phyloP scores from a whole-genome alignment of 495 filamentous ascomycete species.

The Neurospora sp. region DNA sequence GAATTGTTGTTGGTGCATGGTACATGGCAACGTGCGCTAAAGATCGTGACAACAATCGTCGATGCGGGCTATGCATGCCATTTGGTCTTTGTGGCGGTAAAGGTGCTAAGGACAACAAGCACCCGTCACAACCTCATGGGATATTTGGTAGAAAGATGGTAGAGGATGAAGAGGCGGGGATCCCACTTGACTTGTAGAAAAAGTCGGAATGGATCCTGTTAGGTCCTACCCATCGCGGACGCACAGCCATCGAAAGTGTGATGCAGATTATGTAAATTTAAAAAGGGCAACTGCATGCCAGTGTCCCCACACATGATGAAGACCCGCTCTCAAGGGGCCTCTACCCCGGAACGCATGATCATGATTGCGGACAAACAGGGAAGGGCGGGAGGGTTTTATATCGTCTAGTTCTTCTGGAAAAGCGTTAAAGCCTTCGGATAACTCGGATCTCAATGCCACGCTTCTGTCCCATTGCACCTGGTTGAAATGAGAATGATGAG shows the following conservation, averaged over 20 bases:
- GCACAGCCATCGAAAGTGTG: too few relatives aligned
- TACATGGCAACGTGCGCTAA: not conserved
- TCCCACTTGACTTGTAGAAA: not conserved
- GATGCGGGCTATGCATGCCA: not conserved
- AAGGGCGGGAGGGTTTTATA: not conserved
- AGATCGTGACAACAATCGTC: not conserved
- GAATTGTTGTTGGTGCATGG: not conserved
- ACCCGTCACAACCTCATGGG: too few relatives aligned
- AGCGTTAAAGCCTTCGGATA: fast-evolving
- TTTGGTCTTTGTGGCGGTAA: not conserved
- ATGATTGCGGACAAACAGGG: not conserved
- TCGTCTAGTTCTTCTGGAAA: not conserved
- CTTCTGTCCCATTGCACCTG: not conserved
- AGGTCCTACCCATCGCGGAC: too few relatives aligned
- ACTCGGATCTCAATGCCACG: not conserved
- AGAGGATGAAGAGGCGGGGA: not conserved
- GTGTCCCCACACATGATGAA: not conserved
- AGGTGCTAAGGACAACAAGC: too few relatives aligned
- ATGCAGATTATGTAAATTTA: not conserved
- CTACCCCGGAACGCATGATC: not conserved
- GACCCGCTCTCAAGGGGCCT: too few relatives aligned
- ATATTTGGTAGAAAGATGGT: not conserved
- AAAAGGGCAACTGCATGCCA: not conserved
- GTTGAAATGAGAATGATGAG: not conserved
- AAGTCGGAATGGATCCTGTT: too few relatives aligned